Percentiles rank a stretch among this genome's conserved stretches.
Evolutionary conservation across 306 rosid species (phyloP).

Genomic region (Dryas alaskensis): DNA sequence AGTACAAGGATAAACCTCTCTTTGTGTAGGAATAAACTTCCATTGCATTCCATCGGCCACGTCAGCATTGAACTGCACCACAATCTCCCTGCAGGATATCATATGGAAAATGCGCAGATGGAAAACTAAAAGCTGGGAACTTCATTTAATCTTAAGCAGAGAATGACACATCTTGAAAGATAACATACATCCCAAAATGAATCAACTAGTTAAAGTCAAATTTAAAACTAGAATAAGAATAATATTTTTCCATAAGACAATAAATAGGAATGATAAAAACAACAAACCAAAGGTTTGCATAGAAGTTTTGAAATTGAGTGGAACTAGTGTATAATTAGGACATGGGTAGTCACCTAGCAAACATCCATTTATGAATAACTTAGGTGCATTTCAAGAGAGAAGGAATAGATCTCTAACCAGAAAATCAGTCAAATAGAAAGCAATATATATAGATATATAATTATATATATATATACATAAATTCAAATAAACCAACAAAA

Average conservation of each 20-base stretch:
- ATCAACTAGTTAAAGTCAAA: background rate
- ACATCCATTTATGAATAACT: background rate
- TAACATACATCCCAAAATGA: background rate
- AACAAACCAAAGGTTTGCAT: background rate
- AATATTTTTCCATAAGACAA: background rate
- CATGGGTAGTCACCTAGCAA: background rate
- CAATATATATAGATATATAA: too few species aligned
- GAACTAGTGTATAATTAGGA: background rate
- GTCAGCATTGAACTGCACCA: constrained; percentile 96
- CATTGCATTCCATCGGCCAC: constrained; percentile 95
- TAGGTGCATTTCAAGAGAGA: background rate
- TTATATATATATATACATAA: background rate
- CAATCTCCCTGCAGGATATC: constrained; percentile 63
- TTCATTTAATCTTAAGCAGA: background rate
- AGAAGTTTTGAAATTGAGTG: background rate
- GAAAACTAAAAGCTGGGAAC: background rate
- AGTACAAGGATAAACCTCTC: constrained; percentile 64
- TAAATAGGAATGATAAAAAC: background rate
- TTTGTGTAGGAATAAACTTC: constrained; percentile 91
- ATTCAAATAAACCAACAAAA: background rate
- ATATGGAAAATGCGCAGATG: constrained; percentile 18
- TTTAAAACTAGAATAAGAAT: background rate
- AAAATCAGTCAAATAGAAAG: background rate
- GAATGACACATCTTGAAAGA: background rate
- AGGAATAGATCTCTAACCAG: background rate